These are phyloP conservation scores for Tremellales sp. DNA, from an alignment of 1,284 basidiomycete genomes.

Conservation along the genomic window DNA sequence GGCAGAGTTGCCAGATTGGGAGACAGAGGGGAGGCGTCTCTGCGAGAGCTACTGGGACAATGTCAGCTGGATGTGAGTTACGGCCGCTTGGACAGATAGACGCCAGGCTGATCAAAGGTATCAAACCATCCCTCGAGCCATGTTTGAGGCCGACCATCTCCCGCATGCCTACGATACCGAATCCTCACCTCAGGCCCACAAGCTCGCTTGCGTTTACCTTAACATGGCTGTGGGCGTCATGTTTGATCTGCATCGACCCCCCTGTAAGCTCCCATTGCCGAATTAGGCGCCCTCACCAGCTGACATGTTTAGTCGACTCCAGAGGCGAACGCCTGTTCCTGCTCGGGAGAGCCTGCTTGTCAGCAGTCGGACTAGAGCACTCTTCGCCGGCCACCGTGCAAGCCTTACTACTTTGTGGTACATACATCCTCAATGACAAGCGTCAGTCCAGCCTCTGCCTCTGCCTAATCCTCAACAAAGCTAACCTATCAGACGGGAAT, in stretches of 20 bases:
- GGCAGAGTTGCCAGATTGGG: slow-evolving; percentile 39
- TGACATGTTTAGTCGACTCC: slow-evolving; percentile 28
- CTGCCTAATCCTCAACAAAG: neutral
- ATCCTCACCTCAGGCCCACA: slow-evolving; percentile 36
- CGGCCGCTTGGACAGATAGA: neutral
- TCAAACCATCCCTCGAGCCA: slow-evolving; percentile 34
- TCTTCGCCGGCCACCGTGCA: slow-evolving; percentile 45
- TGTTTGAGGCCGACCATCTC: slow-evolving; percentile 45
- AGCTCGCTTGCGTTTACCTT: slow-evolving; percentile 46
- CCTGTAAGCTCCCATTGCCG: slow-evolving; percentile 43
- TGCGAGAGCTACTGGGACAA: slow-evolving; percentile 45
- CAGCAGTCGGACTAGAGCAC: slow-evolving; percentile 35
- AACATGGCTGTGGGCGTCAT: slow-evolving; percentile 46
- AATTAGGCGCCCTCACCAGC: neutral
- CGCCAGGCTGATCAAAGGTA: slow-evolving; percentile 17
- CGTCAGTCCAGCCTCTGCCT: slow-evolving; percentile 13
- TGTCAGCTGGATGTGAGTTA: slow-evolving; percentile 47
- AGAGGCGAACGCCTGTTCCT: slow-evolving; percentile 38
- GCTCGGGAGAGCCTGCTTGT: slow-evolving; percentile 39
- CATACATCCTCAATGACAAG: slow-evolving; percentile 44
- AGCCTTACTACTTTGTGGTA: slow-evolving; percentile 42
- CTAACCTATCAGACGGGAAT: slow-evolving; percentile 26
- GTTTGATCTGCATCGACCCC: slow-evolving; percentile 40
- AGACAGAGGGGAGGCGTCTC: slow-evolving; percentile 30
- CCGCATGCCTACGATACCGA: slow-evolving; percentile 36